Conservation (phyloP, 805 yeast genomes). For the Yueomyces sinensis region DNA sequence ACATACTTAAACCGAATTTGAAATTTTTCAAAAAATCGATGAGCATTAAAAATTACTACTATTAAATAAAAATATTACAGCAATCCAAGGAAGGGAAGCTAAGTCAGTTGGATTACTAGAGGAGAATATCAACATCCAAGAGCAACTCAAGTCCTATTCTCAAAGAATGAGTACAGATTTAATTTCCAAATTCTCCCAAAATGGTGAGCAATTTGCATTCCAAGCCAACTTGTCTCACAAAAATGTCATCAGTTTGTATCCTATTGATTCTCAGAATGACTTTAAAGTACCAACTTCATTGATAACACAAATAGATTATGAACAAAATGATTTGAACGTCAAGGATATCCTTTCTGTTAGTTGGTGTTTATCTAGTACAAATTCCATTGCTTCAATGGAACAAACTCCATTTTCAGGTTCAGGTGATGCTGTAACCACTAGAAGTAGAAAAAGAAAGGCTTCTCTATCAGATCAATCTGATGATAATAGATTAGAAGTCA, state of each 20-base stretch:
- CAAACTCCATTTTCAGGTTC: too few species aligned
- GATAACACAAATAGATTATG: slow-evolving; percentile 21
- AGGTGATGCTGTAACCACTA: too few species aligned
- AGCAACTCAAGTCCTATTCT: too few species aligned
- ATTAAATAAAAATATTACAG: too few species aligned
- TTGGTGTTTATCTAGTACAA: slow-evolving; percentile 14
- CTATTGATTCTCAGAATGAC: slow-evolving; percentile 15
- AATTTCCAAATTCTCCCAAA: slow-evolving; percentile 18
- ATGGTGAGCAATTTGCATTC: slow-evolving; percentile 21
- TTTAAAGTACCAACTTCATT: slow-evolving; percentile 19
- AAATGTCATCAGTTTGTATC: slow-evolving; percentile 23
- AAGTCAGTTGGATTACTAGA: too few species aligned
- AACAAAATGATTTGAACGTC: slow-evolving; percentile 16
- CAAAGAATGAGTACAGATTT: too few species aligned
- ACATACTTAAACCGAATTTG: too few species aligned
- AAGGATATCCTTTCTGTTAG: slow-evolving; percentile 14
- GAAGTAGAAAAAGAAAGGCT: slow-evolving; percentile 11
- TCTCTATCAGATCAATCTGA: slow-evolving; percentile 6
- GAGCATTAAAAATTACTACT: too few species aligned
- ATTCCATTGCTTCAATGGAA: not conserved
- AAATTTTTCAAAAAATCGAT: too few species aligned
- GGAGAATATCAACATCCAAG: too few species aligned
- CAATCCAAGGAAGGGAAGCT: too few species aligned
- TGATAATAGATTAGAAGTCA: not conserved
- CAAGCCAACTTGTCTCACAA: slow-evolving; percentile 23